These are phyloP conservation scores for Kentomonas sorsogonicus DNA, from an alignment of 208 protist genomes.

Conservation along the genomic window DNA sequence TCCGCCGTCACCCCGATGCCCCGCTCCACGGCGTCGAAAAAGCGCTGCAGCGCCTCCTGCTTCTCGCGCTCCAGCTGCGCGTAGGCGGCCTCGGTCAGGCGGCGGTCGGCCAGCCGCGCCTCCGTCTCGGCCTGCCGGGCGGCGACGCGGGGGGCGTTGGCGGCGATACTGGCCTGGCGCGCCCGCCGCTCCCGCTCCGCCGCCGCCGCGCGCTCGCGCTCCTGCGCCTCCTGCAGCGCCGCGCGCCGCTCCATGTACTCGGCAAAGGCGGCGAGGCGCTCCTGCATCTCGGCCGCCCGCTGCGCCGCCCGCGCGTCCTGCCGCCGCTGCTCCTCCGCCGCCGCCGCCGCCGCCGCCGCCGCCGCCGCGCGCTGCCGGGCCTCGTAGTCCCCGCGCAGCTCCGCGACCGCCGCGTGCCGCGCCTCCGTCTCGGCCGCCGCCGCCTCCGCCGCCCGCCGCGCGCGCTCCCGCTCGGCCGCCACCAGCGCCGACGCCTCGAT, in stretches of 20 bases:
- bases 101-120: slow-evolving; percentile 24
- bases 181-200: slow-evolving; percentile 31
- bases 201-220: slow-evolving; percentile 21
- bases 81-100: slow-evolving; percentile 35
- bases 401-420: slow-evolving; percentile 11
- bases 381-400: slow-evolving; percentile 28
- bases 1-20: slow-evolving; percentile 59
- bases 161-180: slow-evolving; percentile 27
- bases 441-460: neutral
- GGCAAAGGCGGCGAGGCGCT: slow-evolving; percentile 41
- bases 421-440: neutral
- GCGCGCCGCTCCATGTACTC: slow-evolving; percentile 33
- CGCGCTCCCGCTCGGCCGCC: slow-evolving; percentile 12
- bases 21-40: slow-evolving; percentile 63
- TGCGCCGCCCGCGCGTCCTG: slow-evolving; percentile 26
- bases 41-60: slow-evolving; percentile 48
- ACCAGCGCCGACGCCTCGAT: slow-evolving; percentile 24
- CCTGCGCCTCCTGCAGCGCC: slow-evolving; percentile 41
- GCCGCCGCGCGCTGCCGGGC: slow-evolving; percentile 14
- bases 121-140: slow-evolving; percentile 42
- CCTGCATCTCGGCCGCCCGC: slow-evolving; percentile 49
- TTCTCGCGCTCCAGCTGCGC: slow-evolving; percentile 35
- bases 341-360: slow-evolving; percentile 9
- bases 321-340: slow-evolving; percentile 11
- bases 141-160: slow-evolving; percentile 52